Conservation (phyloP, 305 asterid species). For the Stenogyne calaminthoides region DNA sequence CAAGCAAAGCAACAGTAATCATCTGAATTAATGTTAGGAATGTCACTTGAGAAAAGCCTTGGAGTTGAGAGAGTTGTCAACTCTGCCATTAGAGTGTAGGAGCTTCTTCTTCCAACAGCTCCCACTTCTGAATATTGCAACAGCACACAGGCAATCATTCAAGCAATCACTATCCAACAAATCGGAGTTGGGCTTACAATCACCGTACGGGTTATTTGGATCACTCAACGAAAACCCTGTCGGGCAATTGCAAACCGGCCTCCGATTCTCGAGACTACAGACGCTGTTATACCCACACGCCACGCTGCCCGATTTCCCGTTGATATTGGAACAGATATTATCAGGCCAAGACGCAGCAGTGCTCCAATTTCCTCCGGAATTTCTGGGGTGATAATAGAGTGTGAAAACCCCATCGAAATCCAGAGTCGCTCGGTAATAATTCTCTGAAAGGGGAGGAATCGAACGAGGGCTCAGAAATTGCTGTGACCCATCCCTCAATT, state of each 20-base stretch:
- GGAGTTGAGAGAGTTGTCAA: not conserved
- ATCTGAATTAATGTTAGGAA: too few species aligned
- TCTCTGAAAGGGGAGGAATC: conserved; percentile 20
- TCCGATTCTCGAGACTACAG: too few species aligned
- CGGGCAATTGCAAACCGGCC: too few species aligned
- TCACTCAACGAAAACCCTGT: too few species aligned
- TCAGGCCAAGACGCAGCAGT: conserved; percentile 36
- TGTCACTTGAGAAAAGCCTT: too few species aligned
- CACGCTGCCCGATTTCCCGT: conserved; percentile 38
- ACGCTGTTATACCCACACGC: conserved; percentile 66
- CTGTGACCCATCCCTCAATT: conserved; percentile 27
- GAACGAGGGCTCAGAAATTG: not conserved
- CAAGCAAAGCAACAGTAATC: too few species aligned
- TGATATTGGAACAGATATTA: conserved; percentile 34
- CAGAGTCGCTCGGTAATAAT: conserved; percentile 48
- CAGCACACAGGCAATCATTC: conserved; percentile 55
- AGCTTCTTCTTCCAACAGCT: conserved; percentile 63
- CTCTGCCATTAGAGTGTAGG: conserved; percentile 58
- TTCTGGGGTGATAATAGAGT: conserved; percentile 42
- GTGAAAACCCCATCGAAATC: conserved; percentile 57
- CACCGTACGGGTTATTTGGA: too few species aligned
- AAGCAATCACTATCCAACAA: conserved; percentile 25
- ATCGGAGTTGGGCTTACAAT: too few species aligned
- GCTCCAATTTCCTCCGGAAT: conserved; percentile 34
- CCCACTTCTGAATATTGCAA: conserved; percentile 29